phyloP scores from a whole-genome alignment of 768 basidiomycete genomes.

The Lactarius pseudohatsudake region DNA sequence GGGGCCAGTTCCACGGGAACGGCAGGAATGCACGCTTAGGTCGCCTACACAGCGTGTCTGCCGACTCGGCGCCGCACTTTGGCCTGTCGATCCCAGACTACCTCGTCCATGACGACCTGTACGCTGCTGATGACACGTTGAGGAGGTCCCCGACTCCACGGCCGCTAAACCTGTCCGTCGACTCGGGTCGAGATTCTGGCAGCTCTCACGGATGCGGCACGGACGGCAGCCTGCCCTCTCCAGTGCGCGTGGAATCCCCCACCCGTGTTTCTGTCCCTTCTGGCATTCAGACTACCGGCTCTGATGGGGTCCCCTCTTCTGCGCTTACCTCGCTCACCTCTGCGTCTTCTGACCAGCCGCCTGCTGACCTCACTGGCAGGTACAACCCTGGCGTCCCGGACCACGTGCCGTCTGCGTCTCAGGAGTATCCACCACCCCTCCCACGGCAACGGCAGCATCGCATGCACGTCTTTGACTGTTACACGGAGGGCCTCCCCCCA shows the following conservation, averaged over 20 bases:
- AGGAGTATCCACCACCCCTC: conserved; percentile 21
- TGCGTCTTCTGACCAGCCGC: conserved; percentile 23
- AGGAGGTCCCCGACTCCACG: conserved; percentile 26
- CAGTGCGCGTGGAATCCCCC: conserved; percentile 19
- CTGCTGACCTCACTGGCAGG: conserved; percentile 22
- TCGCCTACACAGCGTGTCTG: conserved; percentile 14
- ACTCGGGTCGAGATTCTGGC: conserved; percentile 13
- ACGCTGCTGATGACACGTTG: conserved; percentile 26
- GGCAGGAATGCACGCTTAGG: conserved; percentile 35
- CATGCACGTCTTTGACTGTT: conserved; percentile 28
- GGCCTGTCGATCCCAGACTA: conserved; percentile 27
- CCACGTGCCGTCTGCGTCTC: conserved; percentile 22
- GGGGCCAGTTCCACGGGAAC: conserved; percentile 55
- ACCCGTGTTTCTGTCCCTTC: conserved; percentile 18
- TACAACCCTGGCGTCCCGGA: conserved; percentile 21
- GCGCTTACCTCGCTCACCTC: conserved; percentile 24
- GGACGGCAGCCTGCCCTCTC: conserved; percentile 21
- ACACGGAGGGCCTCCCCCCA: conserved; percentile 13
- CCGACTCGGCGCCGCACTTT: conserved; percentile 21
- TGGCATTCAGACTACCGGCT: conserved; percentile 20
- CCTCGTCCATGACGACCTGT: conserved; percentile 24
- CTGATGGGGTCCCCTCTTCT: conserved; percentile 21
- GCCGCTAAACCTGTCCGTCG: conserved; percentile 21
- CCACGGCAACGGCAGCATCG: conserved; percentile 24
- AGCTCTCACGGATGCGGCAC: conserved; percentile 23